Percentiles rank a stretch among this genome's conserved stretches.
phyloP scores from a whole-genome alignment of 192 early-diverging fungal genomes.

The Chytriomyces sp. region DNA sequence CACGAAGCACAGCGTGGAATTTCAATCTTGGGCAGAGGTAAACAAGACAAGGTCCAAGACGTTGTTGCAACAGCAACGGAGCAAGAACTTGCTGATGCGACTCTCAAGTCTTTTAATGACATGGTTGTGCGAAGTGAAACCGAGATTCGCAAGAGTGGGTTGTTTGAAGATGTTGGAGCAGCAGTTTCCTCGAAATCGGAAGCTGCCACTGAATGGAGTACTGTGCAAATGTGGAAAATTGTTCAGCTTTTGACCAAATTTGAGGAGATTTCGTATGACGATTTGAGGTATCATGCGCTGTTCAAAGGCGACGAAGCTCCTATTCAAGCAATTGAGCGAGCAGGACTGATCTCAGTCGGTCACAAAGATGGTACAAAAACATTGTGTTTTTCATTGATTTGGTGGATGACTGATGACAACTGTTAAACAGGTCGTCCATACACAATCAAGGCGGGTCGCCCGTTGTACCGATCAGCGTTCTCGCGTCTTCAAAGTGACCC shows the following conservation, averaged over 20 bases:
- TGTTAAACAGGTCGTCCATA: conserved; percentile 72
- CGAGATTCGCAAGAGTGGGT: conserved; percentile 88
- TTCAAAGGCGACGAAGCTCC: conserved; percentile 86
- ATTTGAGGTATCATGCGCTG: conserved; percentile 74
- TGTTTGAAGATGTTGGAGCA: conserved; percentile 62
- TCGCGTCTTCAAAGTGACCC: conserved; percentile 70
- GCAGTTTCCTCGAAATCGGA: conserved; percentile 16
- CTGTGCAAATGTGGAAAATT: conserved; percentile 91
- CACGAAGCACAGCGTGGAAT: background rate
- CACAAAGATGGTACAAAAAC: conserved; percentile 67
- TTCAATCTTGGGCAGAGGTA: background rate
- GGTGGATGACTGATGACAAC: background rate
- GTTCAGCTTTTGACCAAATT: conserved; percentile 70
- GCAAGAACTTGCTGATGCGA: conserved; percentile 20
- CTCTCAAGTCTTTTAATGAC: conserved; percentile 77
- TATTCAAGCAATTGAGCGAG: conserved; percentile 85
- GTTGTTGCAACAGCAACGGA: background rate
- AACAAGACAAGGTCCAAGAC: background rate
- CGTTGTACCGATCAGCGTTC: conserved; percentile 84
- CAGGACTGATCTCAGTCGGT: conserved; percentile 81
- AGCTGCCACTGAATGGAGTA: conserved; percentile 70
- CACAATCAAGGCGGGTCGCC: conserved; percentile 79
- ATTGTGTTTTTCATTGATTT: conserved; percentile 29
- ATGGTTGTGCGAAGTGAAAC: conserved; percentile 79
- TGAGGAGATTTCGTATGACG: conserved; percentile 80